Percentiles rank a stretch among this genome's conserved stretches.
phyloP scores from a whole-genome alignment of 176 grass and related monocot species.

The Elymus sibiricus region DNA sequence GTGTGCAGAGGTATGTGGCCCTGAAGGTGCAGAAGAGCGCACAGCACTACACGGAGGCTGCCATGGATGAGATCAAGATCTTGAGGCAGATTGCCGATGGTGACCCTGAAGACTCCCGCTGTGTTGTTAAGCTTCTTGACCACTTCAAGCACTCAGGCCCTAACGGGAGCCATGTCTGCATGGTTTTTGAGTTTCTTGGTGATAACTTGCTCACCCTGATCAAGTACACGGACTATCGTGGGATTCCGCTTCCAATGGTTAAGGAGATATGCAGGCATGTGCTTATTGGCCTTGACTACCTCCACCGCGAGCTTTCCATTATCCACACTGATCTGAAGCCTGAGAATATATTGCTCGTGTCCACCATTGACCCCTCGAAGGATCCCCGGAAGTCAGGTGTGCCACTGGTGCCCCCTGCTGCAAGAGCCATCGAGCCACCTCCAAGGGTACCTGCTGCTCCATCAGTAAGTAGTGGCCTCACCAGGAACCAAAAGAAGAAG shows the following conservation, averaged over 20 bases:
- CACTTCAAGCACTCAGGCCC: slow-evolving; percentile 98
- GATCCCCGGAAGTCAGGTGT: slow-evolving; percentile 64
- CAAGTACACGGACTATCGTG: slow-evolving; percentile 79
- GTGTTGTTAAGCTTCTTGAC: slow-evolving; percentile 96
- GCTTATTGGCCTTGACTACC: slow-evolving; percentile 88
- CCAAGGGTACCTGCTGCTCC: slow-evolving; percentile 31
- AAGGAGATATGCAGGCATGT: slow-evolving; percentile 89
- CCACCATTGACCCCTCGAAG: slow-evolving; percentile 82
- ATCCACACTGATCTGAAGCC: slow-evolving; percentile 99
- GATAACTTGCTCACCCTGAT: slow-evolving; percentile 95
- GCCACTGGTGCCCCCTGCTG: slow-evolving; percentile 49
- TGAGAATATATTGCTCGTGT: slow-evolving; percentile 90
- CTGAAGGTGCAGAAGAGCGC: slow-evolving; percentile 99
- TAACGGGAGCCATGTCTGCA: slow-evolving; percentile 93
- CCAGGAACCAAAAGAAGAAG: slow-evolving; percentile 94
- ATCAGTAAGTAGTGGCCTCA: slow-evolving; percentile 58
- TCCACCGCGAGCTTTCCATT: slow-evolving; percentile 73
- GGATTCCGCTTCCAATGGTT: slow-evolving; percentile 78
- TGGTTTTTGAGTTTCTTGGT: slow-evolving; percentile 99
- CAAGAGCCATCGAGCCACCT: slow-evolving; percentile 37
- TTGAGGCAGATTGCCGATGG: slow-evolving; percentile 91
- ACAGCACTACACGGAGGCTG: slow-evolving; percentile 94
- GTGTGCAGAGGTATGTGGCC: slow-evolving; percentile 79
- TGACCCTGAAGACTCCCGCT: slow-evolving; percentile 61
- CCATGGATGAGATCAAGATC: slow-evolving; percentile 99